Base-by-base conservation (phyloP, 441 rosid species). In the Jatropha podagrica region DNA sequence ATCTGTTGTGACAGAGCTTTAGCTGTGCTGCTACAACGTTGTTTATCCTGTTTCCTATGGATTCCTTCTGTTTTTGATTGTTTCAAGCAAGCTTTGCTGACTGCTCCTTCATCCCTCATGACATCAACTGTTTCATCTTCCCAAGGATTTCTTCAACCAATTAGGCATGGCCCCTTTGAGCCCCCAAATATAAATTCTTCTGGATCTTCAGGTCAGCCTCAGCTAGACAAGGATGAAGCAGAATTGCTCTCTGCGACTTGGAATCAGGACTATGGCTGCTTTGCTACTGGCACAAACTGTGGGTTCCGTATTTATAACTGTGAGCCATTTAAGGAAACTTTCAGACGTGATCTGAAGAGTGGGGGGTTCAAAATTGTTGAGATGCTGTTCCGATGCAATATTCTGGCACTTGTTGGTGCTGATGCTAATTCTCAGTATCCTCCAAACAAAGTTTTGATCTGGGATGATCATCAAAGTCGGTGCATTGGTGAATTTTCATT, bases 381-480 rank as follows among this genome's bases (percentile, higher is more conserved):
- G 87, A 95, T 95, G 99, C 88, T 95, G 75, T 93, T 95, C 84
- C 87, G 96, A 7, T 87, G 89, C 88, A 95, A 93, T 83, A 88
- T 95, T 77, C 71, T 95, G 76, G 99, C 97, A 2, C 99, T 95
- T 18, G 96, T 90, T 72, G 98, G 98, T 51, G 85, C 82, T 77
- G 87, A 78, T 68, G 76, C 88, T 65, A 89, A 91, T 83, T 89
- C 97, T 42, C 96, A 87, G 77, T 91, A 93, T 71, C 91, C 99
- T 73, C 88, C 97, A 5, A 90, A 87, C 75, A 95, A 93, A 84
- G 98, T 90, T 44, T 78, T 93, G 79, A 90, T 95, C 54, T 93
- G 98, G 97, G 97, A 95, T 85, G 98, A 95, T 79, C 91, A 87
- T 72, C 96, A 91, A 77, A 90, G 91, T 77, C 86, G 90, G 71